Evolutionary conservation across 2,329 filamentous ascomycete species (phyloP).

Genomic region (Pseudogymnoascus sp.): DNA sequence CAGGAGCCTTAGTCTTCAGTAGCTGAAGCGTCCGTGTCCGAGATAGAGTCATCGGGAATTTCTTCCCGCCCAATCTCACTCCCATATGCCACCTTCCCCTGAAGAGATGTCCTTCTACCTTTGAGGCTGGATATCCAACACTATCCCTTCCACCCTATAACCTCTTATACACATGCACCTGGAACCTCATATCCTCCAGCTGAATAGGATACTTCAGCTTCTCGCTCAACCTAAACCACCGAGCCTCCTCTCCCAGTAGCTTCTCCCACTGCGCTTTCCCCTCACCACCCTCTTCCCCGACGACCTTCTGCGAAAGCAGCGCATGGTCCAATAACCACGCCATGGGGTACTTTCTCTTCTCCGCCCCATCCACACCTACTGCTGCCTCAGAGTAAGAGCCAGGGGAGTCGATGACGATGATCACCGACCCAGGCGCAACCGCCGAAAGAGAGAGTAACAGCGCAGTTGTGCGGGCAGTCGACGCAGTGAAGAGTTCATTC

Average conservation of each 20-base stretch:
- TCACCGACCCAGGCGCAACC: conserved; percentile 51
- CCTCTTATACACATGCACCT: conserved; percentile 71
- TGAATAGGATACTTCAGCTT: conserved; percentile 70
- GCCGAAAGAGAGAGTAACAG: conserved; percentile 65
- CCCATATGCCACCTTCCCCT: neutral
- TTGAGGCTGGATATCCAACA: neutral
- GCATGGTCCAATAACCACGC: conserved; percentile 84
- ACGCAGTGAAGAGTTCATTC: conserved; percentile 84
- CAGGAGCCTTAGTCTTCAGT: neutral
- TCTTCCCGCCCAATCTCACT: neutral
- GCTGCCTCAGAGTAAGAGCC: conserved; percentile 84
- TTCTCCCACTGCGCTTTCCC: conserved; percentile 57
- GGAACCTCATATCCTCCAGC: conserved; percentile 91
- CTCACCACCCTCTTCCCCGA: conserved; percentile 22
- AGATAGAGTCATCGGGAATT: no score
- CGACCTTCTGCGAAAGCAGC: conserved; percentile 45
- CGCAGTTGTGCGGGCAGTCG: conserved; percentile 62
- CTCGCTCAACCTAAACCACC: conserved; percentile 73
- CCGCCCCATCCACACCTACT: conserved; percentile 39
- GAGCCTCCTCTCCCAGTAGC: conserved; percentile 65
- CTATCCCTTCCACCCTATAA: conserved; percentile 15
- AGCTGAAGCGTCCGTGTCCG: neutral
- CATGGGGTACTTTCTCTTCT: conserved; percentile 76
- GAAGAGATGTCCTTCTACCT: no score
- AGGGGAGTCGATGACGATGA: conserved; percentile 86